These are phyloP conservation scores for Didymella lethalis DNA, from an alignment of 2,329 filamentous ascomycete genomes.

Conservation along the genomic window DNA sequence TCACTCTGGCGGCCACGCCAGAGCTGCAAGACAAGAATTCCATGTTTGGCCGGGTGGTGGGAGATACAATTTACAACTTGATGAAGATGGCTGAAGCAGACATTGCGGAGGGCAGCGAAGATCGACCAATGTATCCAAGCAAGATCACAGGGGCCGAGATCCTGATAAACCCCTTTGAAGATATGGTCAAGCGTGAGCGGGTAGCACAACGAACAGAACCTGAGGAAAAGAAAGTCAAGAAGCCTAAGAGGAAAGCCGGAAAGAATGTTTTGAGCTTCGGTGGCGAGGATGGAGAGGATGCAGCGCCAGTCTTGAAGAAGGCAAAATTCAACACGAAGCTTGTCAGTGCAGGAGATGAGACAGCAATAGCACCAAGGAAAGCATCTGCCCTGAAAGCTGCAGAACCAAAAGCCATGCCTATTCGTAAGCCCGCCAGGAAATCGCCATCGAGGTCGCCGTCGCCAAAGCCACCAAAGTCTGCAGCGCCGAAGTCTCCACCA, in stretches of 20 bases:
- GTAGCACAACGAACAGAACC: conserved; percentile 60
- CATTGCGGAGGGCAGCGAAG: conserved; percentile 74
- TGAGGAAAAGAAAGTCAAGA: conserved; percentile 57
- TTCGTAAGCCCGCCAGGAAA: conserved; percentile 40
- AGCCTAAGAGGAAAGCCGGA: conserved; percentile 72
- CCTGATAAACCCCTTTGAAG: conserved; percentile 80
- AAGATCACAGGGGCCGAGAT: conserved; percentile 79
- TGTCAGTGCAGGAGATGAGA: conserved; percentile 58
- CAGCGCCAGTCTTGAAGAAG: conserved; percentile 72
- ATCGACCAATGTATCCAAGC: conserved; percentile 85
- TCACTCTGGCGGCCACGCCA: conserved; percentile 82
- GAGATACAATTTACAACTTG: conserved; percentile 95
- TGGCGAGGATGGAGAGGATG: conserved; percentile 67
- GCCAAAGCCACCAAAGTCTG: conserved; percentile 28
- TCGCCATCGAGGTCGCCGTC: conserved; percentile 38
- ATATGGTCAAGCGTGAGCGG: conserved; percentile 75
- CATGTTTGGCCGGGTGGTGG: conserved; percentile 88
- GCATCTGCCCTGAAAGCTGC: conserved; percentile 30
- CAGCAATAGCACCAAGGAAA: conserved; percentile 52
- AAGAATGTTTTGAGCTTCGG: conserved; percentile 83
- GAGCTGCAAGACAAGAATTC: conserved; percentile 92
- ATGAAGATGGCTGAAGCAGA: conserved; percentile 93
- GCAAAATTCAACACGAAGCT: conserved; percentile 80
- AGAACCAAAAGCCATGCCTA: conserved; percentile 41
- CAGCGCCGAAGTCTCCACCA: conserved; percentile 25